A percentile compares a stretch with the other conserved stretches of the same genome.
Conservation (phyloP, 768 basidiomycete genomes). For the Piloderma croceum region DNA sequence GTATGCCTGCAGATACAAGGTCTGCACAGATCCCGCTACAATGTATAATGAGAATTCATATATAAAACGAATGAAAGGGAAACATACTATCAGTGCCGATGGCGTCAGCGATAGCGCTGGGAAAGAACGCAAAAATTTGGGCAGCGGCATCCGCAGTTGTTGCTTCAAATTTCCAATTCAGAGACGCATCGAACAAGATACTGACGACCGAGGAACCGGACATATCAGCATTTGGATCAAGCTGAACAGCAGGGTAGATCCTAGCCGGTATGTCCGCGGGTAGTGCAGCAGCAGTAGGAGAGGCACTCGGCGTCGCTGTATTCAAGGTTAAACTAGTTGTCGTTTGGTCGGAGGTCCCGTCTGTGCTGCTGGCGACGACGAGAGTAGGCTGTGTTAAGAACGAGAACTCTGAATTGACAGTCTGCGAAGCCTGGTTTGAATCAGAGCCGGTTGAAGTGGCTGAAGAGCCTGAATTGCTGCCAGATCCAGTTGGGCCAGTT, state of each 20-base stretch:
- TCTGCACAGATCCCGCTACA: slow-evolving; percentile 34
- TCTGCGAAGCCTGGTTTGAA: too few species aligned
- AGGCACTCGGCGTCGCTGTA: slow-evolving; percentile 18
- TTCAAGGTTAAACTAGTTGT: too few species aligned
- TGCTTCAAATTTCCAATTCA: slow-evolving; percentile 72
- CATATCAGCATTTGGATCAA: slow-evolving; percentile 25
- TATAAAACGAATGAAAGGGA: slow-evolving; percentile 16
- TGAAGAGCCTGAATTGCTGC: too few species aligned
- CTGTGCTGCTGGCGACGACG: too few species aligned
- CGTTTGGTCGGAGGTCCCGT: too few species aligned
- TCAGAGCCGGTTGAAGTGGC: too few species aligned
- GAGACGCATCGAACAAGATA: slow-evolving; percentile 46
- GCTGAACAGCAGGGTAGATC: slow-evolving; percentile 43
- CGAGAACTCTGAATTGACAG: too few species aligned
- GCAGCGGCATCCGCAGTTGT: slow-evolving; percentile 48
- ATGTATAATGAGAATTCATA: slow-evolving; percentile 30
- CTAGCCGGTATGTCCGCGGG: slow-evolving; percentile 56
- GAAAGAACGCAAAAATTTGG: slow-evolving; percentile 76
- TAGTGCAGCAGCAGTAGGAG: slow-evolving; percentile 31
- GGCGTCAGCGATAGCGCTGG: slow-evolving; percentile 42
- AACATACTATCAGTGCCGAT: slow-evolving; percentile 39
- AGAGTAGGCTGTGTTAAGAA: too few species aligned
- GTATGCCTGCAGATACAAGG: slow-evolving; percentile 63
- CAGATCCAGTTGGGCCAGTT: too few species aligned
- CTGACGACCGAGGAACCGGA: slow-evolving; percentile 48